Conservation (phyloP, 2,329 filamentous ascomycete genomes). For the Teratosphaeria viscida region DNA sequence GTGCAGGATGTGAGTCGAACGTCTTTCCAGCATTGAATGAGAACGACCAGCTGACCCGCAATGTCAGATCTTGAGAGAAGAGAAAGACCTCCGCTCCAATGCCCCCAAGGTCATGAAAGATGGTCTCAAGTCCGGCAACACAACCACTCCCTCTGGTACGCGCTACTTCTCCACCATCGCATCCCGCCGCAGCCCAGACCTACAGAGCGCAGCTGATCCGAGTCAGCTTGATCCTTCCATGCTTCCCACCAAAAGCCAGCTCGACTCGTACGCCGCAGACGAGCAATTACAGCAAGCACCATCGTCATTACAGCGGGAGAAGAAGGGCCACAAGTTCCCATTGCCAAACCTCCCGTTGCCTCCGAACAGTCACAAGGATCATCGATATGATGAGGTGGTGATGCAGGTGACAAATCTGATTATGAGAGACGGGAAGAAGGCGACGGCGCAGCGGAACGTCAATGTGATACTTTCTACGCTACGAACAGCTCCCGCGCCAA, state of each 20-base stretch:
- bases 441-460: slow-evolving; percentile 87
- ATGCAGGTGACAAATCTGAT: slow-evolving; percentile 81
- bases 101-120: slow-evolving; percentile 59
- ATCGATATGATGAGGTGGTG: slow-evolving; percentile 77
- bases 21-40: neutral
- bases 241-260: slow-evolving; percentile 17
- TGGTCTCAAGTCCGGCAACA: slow-evolving; percentile 36
- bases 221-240: slow-evolving; percentile 15
- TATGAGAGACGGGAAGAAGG: slow-evolving; percentile 86
- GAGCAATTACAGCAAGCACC: neutral
- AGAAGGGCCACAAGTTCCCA: slow-evolving; percentile 64
- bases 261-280: slow-evolving; percentile 10
- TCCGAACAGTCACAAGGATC: slow-evolving; percentile 54
- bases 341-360: slow-evolving; percentile 59
- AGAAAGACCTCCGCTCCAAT: slow-evolving; percentile 50
- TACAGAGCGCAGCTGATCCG: neutral
- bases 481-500: slow-evolving; percentile 72
- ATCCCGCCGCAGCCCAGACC: slow-evolving; percentile 20
- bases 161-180: slow-evolving; percentile 50
- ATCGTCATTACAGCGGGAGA: slow-evolving; percentile 5
- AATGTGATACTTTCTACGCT: slow-evolving; percentile 69
- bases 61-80: slow-evolving; percentile 51
- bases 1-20: slow-evolving; percentile 48
- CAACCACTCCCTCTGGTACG: slow-evolving; percentile 15
- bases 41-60: neutral